Evolutionary conservation across 805 yeast genomes (phyloP).

Genomic region (Vanderwaltozyma tropicalis): DNA sequence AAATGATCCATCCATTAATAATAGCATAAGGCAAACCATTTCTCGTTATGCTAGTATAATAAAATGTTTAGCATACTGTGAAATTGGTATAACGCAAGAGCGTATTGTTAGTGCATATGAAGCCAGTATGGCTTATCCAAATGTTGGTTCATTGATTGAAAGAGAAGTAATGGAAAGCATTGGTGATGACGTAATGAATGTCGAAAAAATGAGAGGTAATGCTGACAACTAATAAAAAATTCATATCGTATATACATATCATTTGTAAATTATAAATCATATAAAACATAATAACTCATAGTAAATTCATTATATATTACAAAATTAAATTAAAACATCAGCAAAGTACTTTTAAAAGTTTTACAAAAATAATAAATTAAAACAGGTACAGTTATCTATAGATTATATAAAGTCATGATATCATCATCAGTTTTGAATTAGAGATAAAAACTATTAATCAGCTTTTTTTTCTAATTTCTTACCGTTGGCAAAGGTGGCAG

Average conservation of each 20-base stretch:
- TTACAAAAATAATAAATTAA: too few relatives aligned
- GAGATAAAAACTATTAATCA: not conserved
- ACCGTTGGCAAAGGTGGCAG: slow-evolving; percentile 86
- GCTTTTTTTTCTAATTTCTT: slow-evolving; percentile 6
- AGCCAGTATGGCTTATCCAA: slow-evolving; percentile 68
- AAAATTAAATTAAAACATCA: too few relatives aligned
- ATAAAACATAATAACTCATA: too few relatives aligned
- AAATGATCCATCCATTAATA: slow-evolving; percentile 59
- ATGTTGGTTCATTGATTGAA: slow-evolving; percentile 61
- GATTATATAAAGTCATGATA: slow-evolving; percentile 2
- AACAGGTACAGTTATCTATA: not conserved
- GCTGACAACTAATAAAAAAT: not conserved
- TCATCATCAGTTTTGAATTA: not conserved
- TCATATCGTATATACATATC: not conserved
- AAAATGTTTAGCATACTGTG: slow-evolving; percentile 70
- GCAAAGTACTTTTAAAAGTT: too few relatives aligned
- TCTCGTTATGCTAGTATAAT: slow-evolving; percentile 80
- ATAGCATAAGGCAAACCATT: slow-evolving; percentile 56
- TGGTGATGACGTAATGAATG: slow-evolving; percentile 60
- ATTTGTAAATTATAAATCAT: too few relatives aligned
- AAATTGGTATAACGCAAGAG: slow-evolving; percentile 76
- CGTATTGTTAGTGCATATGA: slow-evolving; percentile 78
- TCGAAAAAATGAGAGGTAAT: slow-evolving; percentile 66
- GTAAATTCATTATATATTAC: too few relatives aligned
- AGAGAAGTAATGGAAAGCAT: slow-evolving; percentile 62